Base-by-base conservation (phyloP, 306 rosid genomes). In the Vachellia pachyceras region DNA sequence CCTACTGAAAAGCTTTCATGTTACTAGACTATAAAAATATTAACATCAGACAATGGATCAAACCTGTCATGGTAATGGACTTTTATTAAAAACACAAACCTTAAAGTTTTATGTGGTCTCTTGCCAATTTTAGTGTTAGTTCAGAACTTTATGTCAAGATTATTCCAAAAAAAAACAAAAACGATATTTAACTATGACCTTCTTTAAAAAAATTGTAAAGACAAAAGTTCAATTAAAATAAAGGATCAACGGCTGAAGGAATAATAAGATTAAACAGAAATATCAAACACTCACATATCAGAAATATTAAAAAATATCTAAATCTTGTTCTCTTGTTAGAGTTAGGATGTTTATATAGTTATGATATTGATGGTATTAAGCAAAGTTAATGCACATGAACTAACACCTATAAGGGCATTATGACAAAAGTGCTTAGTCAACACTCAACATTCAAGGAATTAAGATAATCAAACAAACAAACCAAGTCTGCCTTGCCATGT, bases 361-460 rank as follows among this genome's bases (percentile, higher is more conserved):
- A 42, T 74, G 87, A 80, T 61, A n/a, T 70, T 79, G 81, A 79
- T 49, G 63, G 17, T 29, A 37, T 55, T 46, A 83, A 77, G 35
- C 73, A 49, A 39, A 57, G 50, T 42, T n/a, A 71, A 60, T 33
- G 71, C 76, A 42, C 80, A 54, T 35, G 47, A 64, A 22, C 42
- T 54, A 46, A 58, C 4, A 58, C 40, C 40, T 46, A 50, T 41
- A 40, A 52, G 69, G 70, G 42, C 49, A 5, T 29, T 60, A 33
- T 18, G 25, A 36, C 76, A 23, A 42, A 54, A 66, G 41, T 75
- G 33, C 9, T 33, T 11, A 77, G 50, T 74, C 76, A 75, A 55
- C 66, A 75, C 76, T 77, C 80, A 69, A 82, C 72, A 44, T 80
- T 78, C 83, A 83, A 22, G 80, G 35, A 75, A 76, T 65, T 69